These are phyloP conservation scores for Breynia disticha DNA, from an alignment of 441 rosid genomes.

Conservation along the genomic window DNA sequence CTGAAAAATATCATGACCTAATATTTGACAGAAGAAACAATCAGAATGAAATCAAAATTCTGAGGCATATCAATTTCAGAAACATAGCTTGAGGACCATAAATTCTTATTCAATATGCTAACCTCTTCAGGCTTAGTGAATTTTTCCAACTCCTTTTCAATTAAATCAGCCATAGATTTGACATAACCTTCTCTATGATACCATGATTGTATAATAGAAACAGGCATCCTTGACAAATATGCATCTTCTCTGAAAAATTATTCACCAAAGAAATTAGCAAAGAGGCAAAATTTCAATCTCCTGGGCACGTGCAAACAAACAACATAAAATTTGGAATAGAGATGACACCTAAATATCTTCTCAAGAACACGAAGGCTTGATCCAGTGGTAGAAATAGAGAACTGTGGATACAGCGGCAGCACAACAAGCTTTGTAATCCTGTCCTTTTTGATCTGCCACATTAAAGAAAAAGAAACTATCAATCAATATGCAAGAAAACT, in stretches of 20 bases:
- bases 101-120: constrained; percentile 5
- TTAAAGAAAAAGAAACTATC: background rate
- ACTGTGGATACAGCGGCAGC: constrained; percentile 92
- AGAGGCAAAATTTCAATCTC: constrained; percentile 2
- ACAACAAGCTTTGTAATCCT: constrained; percentile 77
- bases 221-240: constrained; percentile 66
- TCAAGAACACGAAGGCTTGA: constrained; percentile 84
- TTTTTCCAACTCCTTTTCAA: constrained; percentile 53
- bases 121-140: constrained; percentile 73
- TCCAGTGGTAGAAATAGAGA: constrained; percentile 87
- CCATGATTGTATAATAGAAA: constrained; percentile 78
- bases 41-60: constrained; percentile 5
- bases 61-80: background rate
- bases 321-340: constrained; percentile 11
- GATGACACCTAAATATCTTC: constrained; percentile 49
- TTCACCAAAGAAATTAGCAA: constrained; percentile 9
- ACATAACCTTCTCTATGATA: constrained; percentile 80
- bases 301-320: background rate
- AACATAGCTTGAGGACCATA: background rate
- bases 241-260: constrained; percentile 53
- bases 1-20: constrained; percentile 91
- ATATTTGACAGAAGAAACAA: constrained; percentile 8
- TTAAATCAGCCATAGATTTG: constrained; percentile 87
- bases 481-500: background rate
- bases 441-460: constrained; percentile 70